Evolutionary conservation across 768 basidiomycete genomes (phyloP).

Genomic region (Candolleomyces eurysporus): DNA sequence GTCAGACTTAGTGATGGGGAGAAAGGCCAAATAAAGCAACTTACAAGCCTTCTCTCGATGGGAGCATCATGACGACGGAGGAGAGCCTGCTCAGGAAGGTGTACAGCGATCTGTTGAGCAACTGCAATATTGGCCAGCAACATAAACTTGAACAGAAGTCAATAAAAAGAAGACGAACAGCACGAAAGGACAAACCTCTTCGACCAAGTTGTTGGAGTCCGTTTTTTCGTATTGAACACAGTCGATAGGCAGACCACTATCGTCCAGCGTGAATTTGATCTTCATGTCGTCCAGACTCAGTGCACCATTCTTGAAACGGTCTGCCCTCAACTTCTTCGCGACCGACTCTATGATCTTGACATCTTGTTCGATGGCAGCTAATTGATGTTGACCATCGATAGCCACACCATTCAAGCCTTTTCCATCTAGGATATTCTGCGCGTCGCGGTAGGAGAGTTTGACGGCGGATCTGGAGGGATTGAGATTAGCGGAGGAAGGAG

Average conservation of each 20-base stretch:
- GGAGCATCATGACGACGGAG: slow-evolving; percentile 93
- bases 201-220: slow-evolving; percentile 79
- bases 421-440: slow-evolving; percentile 81
- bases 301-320: slow-evolving; percentile 79
- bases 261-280: slow-evolving; percentile 78
- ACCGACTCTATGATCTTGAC: slow-evolving; percentile 67
- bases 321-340: slow-evolving; percentile 67
- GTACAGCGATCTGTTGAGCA: slow-evolving; percentile 90
- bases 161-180: background rate
- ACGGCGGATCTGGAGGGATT: slow-evolving; percentile 65
- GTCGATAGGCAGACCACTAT: slow-evolving; percentile 75
- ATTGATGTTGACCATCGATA: slow-evolving; percentile 56
- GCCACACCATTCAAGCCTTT: slow-evolving; percentile 50
- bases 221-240: slow-evolving; percentile 61
- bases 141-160: slow-evolving; percentile 70
- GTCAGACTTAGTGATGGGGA: slow-evolving; percentile 10
- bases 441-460: slow-evolving; percentile 80
- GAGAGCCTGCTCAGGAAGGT: slow-evolving; percentile 95
- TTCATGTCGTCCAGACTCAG: slow-evolving; percentile 67
- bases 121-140: slow-evolving; percentile 85
- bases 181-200: slow-evolving; percentile 62
- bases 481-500: background rate
- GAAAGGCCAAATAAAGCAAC: slow-evolving; percentile 19
- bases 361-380: slow-evolving; percentile 68
- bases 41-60: slow-evolving; percentile 84